Evolutionary conservation across 2,329 filamentous ascomycete species (phyloP).

Genomic region (Onygenales sp.): DNA sequence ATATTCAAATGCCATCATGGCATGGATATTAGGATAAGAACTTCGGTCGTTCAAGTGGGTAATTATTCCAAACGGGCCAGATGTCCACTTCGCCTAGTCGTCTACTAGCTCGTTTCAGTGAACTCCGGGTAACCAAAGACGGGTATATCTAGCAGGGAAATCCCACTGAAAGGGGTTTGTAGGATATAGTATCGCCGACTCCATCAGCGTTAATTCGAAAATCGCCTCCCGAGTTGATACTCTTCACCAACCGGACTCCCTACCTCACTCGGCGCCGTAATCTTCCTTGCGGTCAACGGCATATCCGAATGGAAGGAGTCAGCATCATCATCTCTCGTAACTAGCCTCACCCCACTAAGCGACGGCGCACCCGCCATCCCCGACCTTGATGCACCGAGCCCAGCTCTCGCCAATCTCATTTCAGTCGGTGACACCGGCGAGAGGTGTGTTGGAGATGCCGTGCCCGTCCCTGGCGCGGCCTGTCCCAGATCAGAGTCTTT

Average conservation of each 20-base stretch:
- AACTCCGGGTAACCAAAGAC: too few relatives aligned
- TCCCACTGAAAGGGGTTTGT: too few relatives aligned
- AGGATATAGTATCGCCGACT: too few relatives aligned
- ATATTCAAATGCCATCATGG: too few relatives aligned
- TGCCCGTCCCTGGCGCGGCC: neutral
- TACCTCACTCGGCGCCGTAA: neutral
- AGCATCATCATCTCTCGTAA: neutral
- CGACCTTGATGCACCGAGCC: neutral
- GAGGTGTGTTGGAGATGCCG: neutral
- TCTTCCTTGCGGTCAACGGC: constrained; percentile 1
- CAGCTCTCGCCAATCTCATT: neutral
- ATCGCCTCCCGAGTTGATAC: neutral
- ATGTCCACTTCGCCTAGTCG: too few relatives aligned
- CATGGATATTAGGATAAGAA: too few relatives aligned
- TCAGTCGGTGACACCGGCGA: constrained; percentile 2
- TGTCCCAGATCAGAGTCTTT: constrained; percentile 1
- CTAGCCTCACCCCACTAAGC: neutral
- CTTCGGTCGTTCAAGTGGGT: too few relatives aligned
- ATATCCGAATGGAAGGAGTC: neutral
- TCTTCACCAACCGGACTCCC: neutral
- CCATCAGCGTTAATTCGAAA: too few relatives aligned
- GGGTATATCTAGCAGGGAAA: too few relatives aligned
- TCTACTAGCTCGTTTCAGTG: too few relatives aligned
- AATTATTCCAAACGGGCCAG: too few relatives aligned
- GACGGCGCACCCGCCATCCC: neutral